Conservation (phyloP, 768 basidiomycete genomes). For the Phylloporus rhodoxanthus region DNA sequence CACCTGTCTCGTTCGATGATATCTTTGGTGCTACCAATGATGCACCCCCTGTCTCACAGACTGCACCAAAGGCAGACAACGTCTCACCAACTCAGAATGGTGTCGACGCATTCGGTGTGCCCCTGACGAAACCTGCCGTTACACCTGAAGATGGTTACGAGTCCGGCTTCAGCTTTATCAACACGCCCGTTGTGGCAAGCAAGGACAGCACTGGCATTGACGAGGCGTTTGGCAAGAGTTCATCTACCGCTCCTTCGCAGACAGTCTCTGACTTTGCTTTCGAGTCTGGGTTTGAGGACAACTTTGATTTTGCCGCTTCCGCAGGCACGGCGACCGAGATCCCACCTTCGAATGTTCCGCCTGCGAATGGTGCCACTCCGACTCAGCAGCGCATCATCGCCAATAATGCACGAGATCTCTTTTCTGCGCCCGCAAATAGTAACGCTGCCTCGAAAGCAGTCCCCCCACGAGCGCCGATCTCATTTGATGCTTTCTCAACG, state of each 20-base stretch:
- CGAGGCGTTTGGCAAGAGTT: conserved; percentile 60
- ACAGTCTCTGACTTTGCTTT: conserved; percentile 47
- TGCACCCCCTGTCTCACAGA: conserved; percentile 20
- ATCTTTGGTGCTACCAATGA: conserved; percentile 39
- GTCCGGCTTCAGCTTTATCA: conserved; percentile 18
- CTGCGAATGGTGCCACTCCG: conserved; percentile 25
- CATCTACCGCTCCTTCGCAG: conserved; percentile 33
- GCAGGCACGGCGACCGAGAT: conserved; percentile 30
- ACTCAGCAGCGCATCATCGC: conserved; percentile 4
- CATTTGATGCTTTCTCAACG: conserved; percentile 45
- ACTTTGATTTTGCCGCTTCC: conserved; percentile 56
- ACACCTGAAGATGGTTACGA: conserved; percentile 19
- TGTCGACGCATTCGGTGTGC: conserved; percentile 40
- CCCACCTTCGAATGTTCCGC: conserved; percentile 17
- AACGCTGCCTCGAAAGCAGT: conserved; percentile 9
- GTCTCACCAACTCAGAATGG: conserved; percentile 13
- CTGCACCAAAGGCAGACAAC: conserved; percentile 16
- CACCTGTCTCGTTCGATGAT: conserved; percentile 46
- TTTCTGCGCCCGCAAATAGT: conserved; percentile 12
- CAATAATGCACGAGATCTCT: conserved; percentile 10
- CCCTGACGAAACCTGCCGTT: conserved; percentile 14
- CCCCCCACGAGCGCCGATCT: conserved; percentile 24
- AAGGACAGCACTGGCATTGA: conserved; percentile 39
- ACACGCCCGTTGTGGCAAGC: conserved; percentile 8
- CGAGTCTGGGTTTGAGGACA: conserved; percentile 57